Base-by-base conservation (phyloP, 768 basidiomycete genomes). In the Hygrocybe punicea region DNA sequence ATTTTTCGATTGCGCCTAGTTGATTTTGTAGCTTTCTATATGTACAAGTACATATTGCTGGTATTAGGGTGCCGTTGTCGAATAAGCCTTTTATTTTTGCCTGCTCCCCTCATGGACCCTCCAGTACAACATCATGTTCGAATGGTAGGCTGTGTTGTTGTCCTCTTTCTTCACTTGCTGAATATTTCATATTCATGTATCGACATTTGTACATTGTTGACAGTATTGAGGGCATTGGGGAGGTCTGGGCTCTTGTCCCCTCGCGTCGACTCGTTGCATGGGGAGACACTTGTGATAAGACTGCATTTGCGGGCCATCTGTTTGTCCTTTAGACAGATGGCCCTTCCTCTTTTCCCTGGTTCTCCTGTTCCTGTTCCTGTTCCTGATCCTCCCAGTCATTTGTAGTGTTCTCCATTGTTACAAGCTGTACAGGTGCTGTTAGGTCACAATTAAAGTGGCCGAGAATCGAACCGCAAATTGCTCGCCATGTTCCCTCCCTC, bases 331-430 rank as follows among this genome's bases (percentile, higher is more conserved):
- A 69, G 8, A 49, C 51, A 46, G 61, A 62, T 58, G 58, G 56
- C 65, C 67, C 69, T 45, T 58, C 59, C 39, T n/a, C 64, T 36
- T 65, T 66, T 60, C 64, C 66, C 60, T 64, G 60, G 9, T 44
- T 35, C 29, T 35, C 19, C 42, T 37, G 56, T n/a, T 11, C 19
- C 39, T 42, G 39, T 11, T 42, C 39, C 4, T 16, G 14, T 16
- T 42, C 16, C 4, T 16, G 14, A 4, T 42, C 16, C 19, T 16
- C 19, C 19, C 39, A 42, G 14, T 19, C 39, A 11, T 19, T 14
- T 19, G 39, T 16, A 11, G 11, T 42, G 16, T 14, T 11, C 39
- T 42, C 16, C 39, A 16, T 42, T 10, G 19, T 42, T 42, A 19
- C 14, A 4, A 19, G 16, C 39, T 42, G 39, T 4, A 14, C 11